Evolutionary conservation across 2,329 filamentous ascomycete genomes (phyloP), one percentile per base, ranked within the genome.

Genomic region (Corinectria fuckeliana): DNA sequence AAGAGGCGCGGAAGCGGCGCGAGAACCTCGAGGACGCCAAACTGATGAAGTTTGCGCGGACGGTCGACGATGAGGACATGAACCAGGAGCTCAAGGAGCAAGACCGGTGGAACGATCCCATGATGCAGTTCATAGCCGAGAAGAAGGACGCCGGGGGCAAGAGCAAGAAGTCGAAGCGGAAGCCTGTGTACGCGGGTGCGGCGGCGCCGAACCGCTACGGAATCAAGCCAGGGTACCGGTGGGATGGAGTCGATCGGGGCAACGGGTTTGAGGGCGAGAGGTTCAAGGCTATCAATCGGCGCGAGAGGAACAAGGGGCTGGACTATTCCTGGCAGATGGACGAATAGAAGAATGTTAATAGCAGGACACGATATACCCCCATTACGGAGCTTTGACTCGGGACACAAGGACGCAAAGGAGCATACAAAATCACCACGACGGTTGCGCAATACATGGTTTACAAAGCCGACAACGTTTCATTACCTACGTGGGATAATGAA

Each of bases 311-410:
- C 68, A 90, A 91, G 76, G 89, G 89, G 28, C 76, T 98, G 71
- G 88, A 94, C 69, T 98, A 97, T 76, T 88, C 90, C 28, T 99
- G 94, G 95, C 92, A 97, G 81, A 95, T 96, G 90, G 95, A 97
- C 78, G 91, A 93, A 76, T 95, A 83, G 74, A 58, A 83, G 74
- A 61, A 23, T 47, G 30, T 57, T 55, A 61, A 54, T 61, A 61
- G 61, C 60, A 63, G 32, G 16, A 36, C 3, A 41, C 25, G 23
- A 18, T 66, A 71, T 70, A 71, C 69, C 68, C 67, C 67, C 48
- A 51, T 58, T 30, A 66, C 44, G 50, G 52, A 68, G 52, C 54
- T 53, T 34, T 23, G 25, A n/a, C 25, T 28, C 28, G 42, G 42
- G 25, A 30, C 16, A 45, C 3, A 25, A 10, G n/a, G n/a, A n/a